Conservation (phyloP, 345 rosid genomes). For the Moricandia arvensis region DNA sequence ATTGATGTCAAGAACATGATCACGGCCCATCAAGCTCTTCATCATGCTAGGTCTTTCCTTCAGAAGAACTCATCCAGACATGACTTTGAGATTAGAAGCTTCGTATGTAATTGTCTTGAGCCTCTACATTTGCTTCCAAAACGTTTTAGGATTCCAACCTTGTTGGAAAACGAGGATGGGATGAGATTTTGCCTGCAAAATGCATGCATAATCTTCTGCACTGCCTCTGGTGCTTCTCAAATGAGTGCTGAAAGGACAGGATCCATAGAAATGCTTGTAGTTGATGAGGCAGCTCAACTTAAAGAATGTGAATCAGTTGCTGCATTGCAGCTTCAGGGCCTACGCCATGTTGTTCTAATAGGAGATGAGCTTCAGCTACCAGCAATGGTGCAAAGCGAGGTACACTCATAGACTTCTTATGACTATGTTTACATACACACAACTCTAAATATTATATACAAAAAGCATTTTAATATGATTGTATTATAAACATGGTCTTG, state of each 20-base stretch:
- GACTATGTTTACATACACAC: not conserved
- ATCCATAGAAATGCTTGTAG: slow-evolving; percentile 35
- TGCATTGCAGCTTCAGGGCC: slow-evolving; percentile 44
- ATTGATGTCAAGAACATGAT: slow-evolving; percentile 25
- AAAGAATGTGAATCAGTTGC: slow-evolving; percentile 51
- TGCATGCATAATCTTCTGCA: slow-evolving; percentile 44
- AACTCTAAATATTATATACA: not conserved
- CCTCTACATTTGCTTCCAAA: slow-evolving; percentile 9
- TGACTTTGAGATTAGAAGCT: not conserved
- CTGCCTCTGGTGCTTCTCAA: slow-evolving; percentile 40
- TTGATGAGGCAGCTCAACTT: slow-evolving; percentile 58
- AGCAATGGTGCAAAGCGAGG: slow-evolving; percentile 49
- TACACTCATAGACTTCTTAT: not conserved
- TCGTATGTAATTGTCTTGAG: slow-evolving; percentile 4
- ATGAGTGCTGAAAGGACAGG: slow-evolving; percentile 11
- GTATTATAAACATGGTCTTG: not conserved
- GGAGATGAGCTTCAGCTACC: slow-evolving; percentile 53
- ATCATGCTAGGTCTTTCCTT: not conserved
- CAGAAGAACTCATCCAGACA: not conserved
- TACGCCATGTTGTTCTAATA: slow-evolving; percentile 42
- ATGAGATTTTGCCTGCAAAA: slow-evolving; percentile 28
- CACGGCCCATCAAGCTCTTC: slow-evolving; percentile 24
- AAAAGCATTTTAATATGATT: not conserved
- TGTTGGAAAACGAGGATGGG: not conserved
- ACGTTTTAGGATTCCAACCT: not conserved